Evolutionary conservation across 441 rosid genomes (phyloP).

Genomic region (Eruca vesicaria): DNA sequence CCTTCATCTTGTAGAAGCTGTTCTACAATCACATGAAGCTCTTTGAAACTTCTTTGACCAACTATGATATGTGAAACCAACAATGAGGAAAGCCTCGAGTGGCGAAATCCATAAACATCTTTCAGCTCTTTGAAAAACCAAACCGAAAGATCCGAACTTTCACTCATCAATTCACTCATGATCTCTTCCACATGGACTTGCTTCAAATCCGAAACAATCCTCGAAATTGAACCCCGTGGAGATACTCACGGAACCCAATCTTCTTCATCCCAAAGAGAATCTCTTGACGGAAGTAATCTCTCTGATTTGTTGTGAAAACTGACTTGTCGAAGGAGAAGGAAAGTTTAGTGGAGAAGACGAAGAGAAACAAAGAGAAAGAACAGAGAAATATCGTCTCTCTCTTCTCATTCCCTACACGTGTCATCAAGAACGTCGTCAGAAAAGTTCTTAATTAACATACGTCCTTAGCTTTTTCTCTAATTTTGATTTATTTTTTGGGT

Average conservation of each 20-base stretch:
- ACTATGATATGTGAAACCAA: conserved; percentile 59
- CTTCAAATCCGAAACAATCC: conserved; percentile 38
- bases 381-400: too few relatives aligned
- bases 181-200: conserved; percentile 49
- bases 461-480: too few relatives aligned
- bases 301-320: conserved; percentile 10
- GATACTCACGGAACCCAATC: conserved; percentile 44
- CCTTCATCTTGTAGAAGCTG: conserved; percentile 64
- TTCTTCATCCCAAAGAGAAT: conserved; percentile 46
- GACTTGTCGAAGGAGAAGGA: conserved; percentile 41
- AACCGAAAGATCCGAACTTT: conserved; percentile 47
- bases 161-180: conserved; percentile 41
- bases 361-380: conserved; percentile 32
- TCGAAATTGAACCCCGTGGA: conserved; percentile 36
- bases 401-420: too few relatives aligned
- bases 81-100: conserved; percentile 50
- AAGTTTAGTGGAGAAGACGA: conserved; percentile 41
- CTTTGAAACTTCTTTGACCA: conserved; percentile 43
- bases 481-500: too few relatives aligned
- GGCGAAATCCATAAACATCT: conserved; percentile 53
- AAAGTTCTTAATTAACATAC: too few relatives aligned
- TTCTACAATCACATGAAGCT: conserved; percentile 46
- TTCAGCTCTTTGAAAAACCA: conserved; percentile 53
- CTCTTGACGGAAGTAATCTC: conserved; percentile 35
- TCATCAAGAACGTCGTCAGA: too few relatives aligned